A percentile compares a stretch with the other conserved stretches of the same genome.
These are phyloP conservation scores for Trichoderma orchidacearum DNA, from an alignment of 495 filamentous ascomycete species.

Conservation along the genomic window DNA sequence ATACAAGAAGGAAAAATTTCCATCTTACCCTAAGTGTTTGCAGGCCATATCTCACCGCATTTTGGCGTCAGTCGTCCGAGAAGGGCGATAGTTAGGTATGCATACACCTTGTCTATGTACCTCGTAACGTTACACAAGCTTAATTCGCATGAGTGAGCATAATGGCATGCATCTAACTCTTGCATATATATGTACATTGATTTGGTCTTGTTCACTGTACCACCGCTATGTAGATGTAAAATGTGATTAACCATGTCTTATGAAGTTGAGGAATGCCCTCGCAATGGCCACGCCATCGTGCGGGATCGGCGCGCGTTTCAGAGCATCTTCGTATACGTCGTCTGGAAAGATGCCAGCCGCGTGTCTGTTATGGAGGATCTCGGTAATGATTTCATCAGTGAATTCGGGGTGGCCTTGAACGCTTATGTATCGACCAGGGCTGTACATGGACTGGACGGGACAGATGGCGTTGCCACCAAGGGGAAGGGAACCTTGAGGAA, in stretches of 20 bases:
- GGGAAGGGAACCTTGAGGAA: conserved; percentile 45
- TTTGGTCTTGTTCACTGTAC: too few species aligned
- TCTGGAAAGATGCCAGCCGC: conserved; percentile 51
- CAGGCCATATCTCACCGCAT: neutral
- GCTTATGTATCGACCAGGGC: conserved; percentile 49
- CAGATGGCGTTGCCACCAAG: conserved; percentile 58
- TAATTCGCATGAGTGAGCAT: too few species aligned
- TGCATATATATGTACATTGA: too few species aligned
- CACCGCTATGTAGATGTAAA: too few species aligned
- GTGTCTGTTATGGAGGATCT: conserved; percentile 50
- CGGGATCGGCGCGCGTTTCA: conserved; percentile 44
- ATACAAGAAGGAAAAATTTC: too few species aligned
- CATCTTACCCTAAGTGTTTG: too few species aligned
- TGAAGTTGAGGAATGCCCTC: conserved; percentile 57
- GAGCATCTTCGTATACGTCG: conserved; percentile 48
- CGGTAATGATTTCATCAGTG: conserved; percentile 54
- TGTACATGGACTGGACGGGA: conserved; percentile 69
- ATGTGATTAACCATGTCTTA: conserved; percentile 15
- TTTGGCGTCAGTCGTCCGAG: neutral
- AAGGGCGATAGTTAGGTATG: neutral
- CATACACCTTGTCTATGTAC: too few species aligned
- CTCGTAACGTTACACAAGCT: too few species aligned
- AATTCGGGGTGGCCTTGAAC: conserved; percentile 94
- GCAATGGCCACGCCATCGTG: conserved; percentile 69
- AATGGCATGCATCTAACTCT: neutral